Conservation (phyloP, 1,139 yeast species). For the Saccharomyces pastorianus region DNA sequence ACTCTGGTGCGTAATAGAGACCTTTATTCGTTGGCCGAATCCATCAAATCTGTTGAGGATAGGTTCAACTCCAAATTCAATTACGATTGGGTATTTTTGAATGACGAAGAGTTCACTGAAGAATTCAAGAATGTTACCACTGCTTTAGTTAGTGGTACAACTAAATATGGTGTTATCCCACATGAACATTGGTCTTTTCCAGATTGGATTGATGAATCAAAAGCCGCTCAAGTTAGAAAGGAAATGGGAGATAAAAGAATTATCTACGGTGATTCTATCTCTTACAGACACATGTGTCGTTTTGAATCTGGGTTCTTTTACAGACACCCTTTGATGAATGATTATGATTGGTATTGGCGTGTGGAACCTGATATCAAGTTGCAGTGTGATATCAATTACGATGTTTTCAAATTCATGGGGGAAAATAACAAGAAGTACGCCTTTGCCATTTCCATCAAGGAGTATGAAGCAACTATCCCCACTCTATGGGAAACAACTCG, state of each 20-base stretch:
- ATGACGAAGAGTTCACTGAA: slow-evolving; percentile 46
- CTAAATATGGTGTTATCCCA: slow-evolving; percentile 43
- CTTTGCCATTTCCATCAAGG: slow-evolving; percentile 58
- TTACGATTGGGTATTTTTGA: slow-evolving; percentile 74
- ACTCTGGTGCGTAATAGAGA: slow-evolving; percentile 69
- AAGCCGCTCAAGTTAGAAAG: slow-evolving; percentile 46
- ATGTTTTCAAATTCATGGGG: slow-evolving; percentile 57
- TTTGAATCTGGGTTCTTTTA: slow-evolving; percentile 68
- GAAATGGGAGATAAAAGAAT: slow-evolving; percentile 42
- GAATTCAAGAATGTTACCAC: slow-evolving; percentile 36
- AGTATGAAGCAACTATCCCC: slow-evolving; percentile 48
- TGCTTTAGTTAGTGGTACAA: slow-evolving; percentile 37
- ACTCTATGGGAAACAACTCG: slow-evolving; percentile 56
- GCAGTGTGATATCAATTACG: slow-evolving; percentile 60
- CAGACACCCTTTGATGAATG: slow-evolving; percentile 48
- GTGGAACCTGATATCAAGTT: slow-evolving; percentile 62
- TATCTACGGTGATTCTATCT: slow-evolving; percentile 52
- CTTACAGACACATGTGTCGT: slow-evolving; percentile 71
- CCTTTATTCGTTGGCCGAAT: slow-evolving; percentile 45
- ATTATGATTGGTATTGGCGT: slow-evolving; percentile 69
- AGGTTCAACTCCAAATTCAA: slow-evolving; percentile 59
- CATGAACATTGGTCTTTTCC: slow-evolving; percentile 48
- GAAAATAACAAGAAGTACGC: slow-evolving; percentile 53
- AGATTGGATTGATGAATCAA: slow-evolving; percentile 48
- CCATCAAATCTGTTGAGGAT: slow-evolving; percentile 60